Evolutionary conservation across 495 filamentous ascomycete species (phyloP).

Genomic region (Penicillium turbatum): DNA sequence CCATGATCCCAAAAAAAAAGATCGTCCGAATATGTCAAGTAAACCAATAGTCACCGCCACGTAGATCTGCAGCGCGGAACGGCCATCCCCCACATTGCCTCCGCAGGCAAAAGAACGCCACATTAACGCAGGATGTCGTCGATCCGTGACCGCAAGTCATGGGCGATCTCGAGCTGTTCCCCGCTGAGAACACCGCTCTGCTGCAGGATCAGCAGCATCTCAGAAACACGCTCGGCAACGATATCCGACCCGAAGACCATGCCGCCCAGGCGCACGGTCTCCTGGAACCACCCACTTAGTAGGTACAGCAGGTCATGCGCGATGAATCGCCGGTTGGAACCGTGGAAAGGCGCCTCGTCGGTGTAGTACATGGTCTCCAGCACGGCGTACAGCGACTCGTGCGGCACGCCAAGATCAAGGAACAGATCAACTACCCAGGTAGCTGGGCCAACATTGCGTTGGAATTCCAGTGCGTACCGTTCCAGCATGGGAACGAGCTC

Average conservation of each 20-base stretch:
- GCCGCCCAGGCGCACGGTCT: constrained; percentile 52
- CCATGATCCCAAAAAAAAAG: neutral
- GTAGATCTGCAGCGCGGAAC: neutral
- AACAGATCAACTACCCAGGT: constrained; percentile 83
- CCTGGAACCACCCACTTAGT: constrained; percentile 57
- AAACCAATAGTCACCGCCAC: neutral
- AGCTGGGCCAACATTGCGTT: constrained; percentile 59
- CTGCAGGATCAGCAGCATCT: constrained; percentile 44
- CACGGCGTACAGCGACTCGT: constrained; percentile 68
- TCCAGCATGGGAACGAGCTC: constrained; percentile 69
- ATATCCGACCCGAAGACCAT: constrained; percentile 51
- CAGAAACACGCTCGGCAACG: constrained; percentile 42
- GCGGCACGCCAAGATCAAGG: constrained; percentile 67
- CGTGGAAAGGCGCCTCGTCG: constrained; percentile 78
- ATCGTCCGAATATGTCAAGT: neutral
- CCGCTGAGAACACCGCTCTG: constrained; percentile 33
- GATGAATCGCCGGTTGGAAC: constrained; percentile 54
- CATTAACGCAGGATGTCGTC: constrained; percentile 40
- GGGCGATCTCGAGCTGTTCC: constrained; percentile 30
- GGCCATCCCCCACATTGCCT: neutral
- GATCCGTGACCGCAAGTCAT: constrained; percentile 43
- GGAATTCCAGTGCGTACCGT: constrained; percentile 67
- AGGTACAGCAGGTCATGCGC: constrained; percentile 62
- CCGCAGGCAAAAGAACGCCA: neutral
- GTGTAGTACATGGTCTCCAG: constrained; percentile 81